Conservation (phyloP, 129 eudicot genomes). For the Flaveria brownii region DNA sequence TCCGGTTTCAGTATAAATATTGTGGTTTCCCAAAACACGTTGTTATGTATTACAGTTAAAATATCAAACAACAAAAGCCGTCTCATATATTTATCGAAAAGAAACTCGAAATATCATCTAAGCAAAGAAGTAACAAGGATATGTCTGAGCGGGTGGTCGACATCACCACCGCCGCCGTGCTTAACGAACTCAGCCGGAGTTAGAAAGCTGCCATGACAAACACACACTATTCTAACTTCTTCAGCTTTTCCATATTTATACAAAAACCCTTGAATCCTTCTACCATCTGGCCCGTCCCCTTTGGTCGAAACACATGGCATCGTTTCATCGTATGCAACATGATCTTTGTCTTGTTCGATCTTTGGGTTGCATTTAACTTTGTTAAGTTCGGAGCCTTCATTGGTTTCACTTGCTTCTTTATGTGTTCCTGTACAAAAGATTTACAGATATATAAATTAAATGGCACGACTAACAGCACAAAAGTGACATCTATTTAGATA, state of each 20-base stretch:
- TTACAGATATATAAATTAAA: neutral
- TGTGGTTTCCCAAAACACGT: no score
- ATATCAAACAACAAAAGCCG: neutral
- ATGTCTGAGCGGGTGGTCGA: conserved; percentile 56
- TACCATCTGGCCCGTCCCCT: conserved; percentile 56
- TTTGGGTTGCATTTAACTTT: conserved; percentile 18
- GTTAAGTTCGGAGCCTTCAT: conserved; percentile 1
- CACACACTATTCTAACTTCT: conserved; percentile 68
- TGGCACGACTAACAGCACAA: neutral
- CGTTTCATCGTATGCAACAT: neutral
- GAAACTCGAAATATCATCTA: neutral
- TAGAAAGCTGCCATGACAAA: conserved; percentile 69
- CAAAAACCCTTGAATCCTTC: conserved; percentile 53
- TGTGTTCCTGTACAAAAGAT: conserved; percentile 20
- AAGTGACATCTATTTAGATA: no score
- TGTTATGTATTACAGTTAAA: no score
- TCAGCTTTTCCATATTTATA: conserved; percentile 56
- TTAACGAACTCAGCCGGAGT: conserved; percentile 74
- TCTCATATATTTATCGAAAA: neutral
- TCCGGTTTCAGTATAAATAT: no score
- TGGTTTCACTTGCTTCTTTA: neutral
- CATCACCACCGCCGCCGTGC: conserved; percentile 76
- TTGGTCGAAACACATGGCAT: conserved; percentile 70
- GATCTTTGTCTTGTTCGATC: neutral
- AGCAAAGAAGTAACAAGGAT: conserved; percentile 51